These are phyloP conservation scores for Rugonectria rugulosa DNA, from an alignment of 2,329 filamentous ascomycete species.

Conservation along the genomic window DNA sequence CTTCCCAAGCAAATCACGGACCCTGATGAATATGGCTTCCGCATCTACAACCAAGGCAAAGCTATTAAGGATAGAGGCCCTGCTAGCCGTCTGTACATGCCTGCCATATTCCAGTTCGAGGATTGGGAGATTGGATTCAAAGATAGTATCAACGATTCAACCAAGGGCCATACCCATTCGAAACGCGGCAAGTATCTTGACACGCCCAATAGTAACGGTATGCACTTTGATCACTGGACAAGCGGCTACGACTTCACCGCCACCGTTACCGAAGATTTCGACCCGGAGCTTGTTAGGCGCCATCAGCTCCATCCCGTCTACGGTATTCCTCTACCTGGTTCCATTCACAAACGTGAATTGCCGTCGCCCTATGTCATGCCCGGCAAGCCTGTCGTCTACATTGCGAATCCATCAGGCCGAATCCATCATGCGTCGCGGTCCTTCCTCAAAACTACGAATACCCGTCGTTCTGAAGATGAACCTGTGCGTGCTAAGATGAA, in stretches of 20 bases:
- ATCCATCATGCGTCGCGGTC: constrained; percentile 59
- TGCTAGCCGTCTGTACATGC: constrained; percentile 61
- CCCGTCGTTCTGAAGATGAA: constrained; percentile 44
- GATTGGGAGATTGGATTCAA: constrained; percentile 66
- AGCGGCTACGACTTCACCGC: constrained; percentile 61
- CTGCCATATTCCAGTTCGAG: constrained; percentile 56
- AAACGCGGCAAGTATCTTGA: constrained; percentile 62
- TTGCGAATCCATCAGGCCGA: constrained; percentile 55
- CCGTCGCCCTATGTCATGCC: constrained; percentile 52
- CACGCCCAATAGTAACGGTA: constrained; percentile 60
- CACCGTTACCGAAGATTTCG: constrained; percentile 58
- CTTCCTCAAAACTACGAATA: constrained; percentile 46
- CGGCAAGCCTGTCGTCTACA: constrained; percentile 57
- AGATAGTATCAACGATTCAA: constrained; percentile 64
- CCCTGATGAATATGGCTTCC: constrained; percentile 61
- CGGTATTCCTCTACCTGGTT: constrained; percentile 59
- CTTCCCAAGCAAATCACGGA: constrained; percentile 51
- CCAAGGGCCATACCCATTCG: constrained; percentile 59
- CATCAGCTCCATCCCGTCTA: constrained; percentile 61
- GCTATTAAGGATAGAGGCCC: constrained; percentile 52
- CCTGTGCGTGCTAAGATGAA: constrained; percentile 46
- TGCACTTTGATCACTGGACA: constrained; percentile 63
- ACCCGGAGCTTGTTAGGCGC: constrained; percentile 57
- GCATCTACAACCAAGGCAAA: constrained; percentile 52
- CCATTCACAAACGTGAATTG: constrained; percentile 53